Base-by-base conservation (phyloP, 345 rosid genomes). In the Draba incana region DNA sequence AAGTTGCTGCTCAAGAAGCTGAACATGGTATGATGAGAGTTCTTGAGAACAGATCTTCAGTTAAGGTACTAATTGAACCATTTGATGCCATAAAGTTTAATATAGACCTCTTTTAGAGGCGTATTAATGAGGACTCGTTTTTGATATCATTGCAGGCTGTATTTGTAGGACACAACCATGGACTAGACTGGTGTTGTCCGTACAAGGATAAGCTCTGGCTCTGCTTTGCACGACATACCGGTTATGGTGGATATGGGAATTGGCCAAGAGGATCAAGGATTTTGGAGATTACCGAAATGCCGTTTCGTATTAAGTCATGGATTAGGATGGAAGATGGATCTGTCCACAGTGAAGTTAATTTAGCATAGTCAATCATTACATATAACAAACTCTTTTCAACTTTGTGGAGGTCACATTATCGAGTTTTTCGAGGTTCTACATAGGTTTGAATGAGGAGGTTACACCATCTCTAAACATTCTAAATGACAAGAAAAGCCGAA, bases 141-240 rank as follows among this genome's bases (percentile, higher is more conserved):
- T 1, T 9, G 27, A 15, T 54, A 41, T 12, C 4, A 38, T 28
- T 75, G 57, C 46, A 23, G 97, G 91, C 95, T 47, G 83, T 90
- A 35, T 86, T 90, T 82, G 96, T 84, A 27, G 99, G 97, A 56
- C 99, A 87, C 77, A 86, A 88, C 84, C 99, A 87, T 64, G 97
- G 99, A 76, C 56, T 94, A 58, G 97, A 94, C 79, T 87, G 97
- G 97, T 94, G 95, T 61, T 94, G 99, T 78, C 99, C 95, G 23
- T 64, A 83, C 72, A 53, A 56, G 57, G 45, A 76, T 3, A 83
- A 81, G 57, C 81, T 87, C 8, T 90, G 97, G 99, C 87, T 93
- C 31, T 93, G 99, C 87, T 93, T 77, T 79, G 97, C 99, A 0
- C 82, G 97, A 80, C 96, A 90, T 71, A 81, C 92, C 0, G 92